Percentiles rank a stretch among this genome's conserved stretches.
Conservation (phyloP, 1,139 yeast species). For the Scheffersomyces insectosa region DNA sequence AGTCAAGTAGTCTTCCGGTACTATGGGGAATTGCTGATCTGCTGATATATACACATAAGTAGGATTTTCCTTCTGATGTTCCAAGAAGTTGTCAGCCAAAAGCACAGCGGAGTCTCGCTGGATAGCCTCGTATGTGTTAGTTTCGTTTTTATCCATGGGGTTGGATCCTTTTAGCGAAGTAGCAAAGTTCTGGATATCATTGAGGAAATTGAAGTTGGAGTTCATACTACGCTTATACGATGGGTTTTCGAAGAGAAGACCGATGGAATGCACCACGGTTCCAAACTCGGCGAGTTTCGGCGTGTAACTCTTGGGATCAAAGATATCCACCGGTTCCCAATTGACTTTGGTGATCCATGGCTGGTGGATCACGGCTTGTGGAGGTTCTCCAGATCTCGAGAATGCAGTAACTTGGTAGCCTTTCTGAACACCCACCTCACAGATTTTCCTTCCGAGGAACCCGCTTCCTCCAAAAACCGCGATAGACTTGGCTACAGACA, state of each 20-base stretch:
- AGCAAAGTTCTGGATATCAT: slow-evolving; percentile 31
- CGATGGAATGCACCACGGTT: slow-evolving; percentile 83
- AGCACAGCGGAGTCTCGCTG: slow-evolving; percentile 72
- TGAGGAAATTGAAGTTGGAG: slow-evolving; percentile 35
- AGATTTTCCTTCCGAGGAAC: slow-evolving; percentile 70
- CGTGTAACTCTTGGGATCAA: slow-evolving; percentile 59
- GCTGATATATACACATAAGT: slow-evolving; percentile 81
- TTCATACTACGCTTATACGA: slow-evolving; percentile 61
- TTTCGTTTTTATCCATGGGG: slow-evolving; percentile 52
- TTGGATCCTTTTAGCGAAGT: slow-evolving; percentile 40
- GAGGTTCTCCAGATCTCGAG: slow-evolving; percentile 61
- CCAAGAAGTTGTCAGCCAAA: slow-evolving; percentile 57
- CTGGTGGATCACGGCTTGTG: slow-evolving; percentile 27
- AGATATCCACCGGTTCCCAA: slow-evolving; percentile 71
- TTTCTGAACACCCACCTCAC: slow-evolving; percentile 61
- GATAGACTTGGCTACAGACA: slow-evolving; percentile 31
- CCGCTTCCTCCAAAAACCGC: slow-evolving; percentile 90
- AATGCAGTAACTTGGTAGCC: slow-evolving; percentile 69
- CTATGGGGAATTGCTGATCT: slow-evolving; percentile 64
- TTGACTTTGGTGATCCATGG: slow-evolving; percentile 60
- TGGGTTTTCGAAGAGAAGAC: slow-evolving; percentile 67
- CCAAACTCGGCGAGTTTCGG: slow-evolving; percentile 47
- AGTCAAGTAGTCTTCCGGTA: slow-evolving; percentile 68
- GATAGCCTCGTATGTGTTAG: slow-evolving; percentile 57
- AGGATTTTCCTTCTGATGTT: slow-evolving; percentile 27